Percentiles rank a stretch among this genome's conserved stretches.
Conservation (phyloP, 768 basidiomycete species). For the Imleria badia region DNA sequence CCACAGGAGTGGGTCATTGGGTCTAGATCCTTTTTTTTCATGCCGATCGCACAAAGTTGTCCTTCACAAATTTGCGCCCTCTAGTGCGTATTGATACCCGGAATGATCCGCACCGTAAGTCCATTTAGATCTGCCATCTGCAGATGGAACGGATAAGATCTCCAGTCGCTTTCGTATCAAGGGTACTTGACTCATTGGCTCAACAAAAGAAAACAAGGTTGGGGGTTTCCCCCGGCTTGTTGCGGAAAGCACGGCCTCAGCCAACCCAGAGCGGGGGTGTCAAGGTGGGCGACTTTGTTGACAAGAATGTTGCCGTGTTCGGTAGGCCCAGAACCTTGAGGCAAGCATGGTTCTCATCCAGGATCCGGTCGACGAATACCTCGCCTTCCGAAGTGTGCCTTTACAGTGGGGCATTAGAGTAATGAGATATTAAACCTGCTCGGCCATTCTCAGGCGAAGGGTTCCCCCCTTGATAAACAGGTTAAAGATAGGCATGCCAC, state of each 20-base stretch:
- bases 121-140: slow-evolving; percentile 19
- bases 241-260: slow-evolving; percentile 14
- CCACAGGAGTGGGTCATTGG: slow-evolving; percentile 2
- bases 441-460: slow-evolving; percentile 15
- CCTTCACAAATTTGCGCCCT: slow-evolving; percentile 18
- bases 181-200: slow-evolving; percentile 19
- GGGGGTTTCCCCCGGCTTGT: slow-evolving; percentile 10
- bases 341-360: slow-evolving; percentile 17
- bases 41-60: slow-evolving; percentile 13
- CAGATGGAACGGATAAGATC: slow-evolving; percentile 27
- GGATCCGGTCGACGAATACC: slow-evolving; percentile 16
- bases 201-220: slow-evolving; percentile 19
- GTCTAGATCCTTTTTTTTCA: not conserved
- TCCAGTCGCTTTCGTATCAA: slow-evolving; percentile 15
- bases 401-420: slow-evolving; percentile 3
- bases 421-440: slow-evolving; percentile 3
- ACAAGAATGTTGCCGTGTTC: slow-evolving; percentile 15
- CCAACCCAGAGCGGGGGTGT: not conserved
- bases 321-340: slow-evolving; percentile 14
- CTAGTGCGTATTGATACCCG: slow-evolving; percentile 16
- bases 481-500: not conserved
- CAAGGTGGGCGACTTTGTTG: slow-evolving; percentile 7
- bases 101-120: slow-evolving; percentile 25
- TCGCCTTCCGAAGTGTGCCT: slow-evolving; percentile 6
- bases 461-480: slow-evolving; percentile 5